A percentile compares a stretch with the other conserved stretches of the same genome.
Evolutionary conservation across 441 rosid species (phyloP).

Genomic region (Eutrema salsugineum): DNA sequence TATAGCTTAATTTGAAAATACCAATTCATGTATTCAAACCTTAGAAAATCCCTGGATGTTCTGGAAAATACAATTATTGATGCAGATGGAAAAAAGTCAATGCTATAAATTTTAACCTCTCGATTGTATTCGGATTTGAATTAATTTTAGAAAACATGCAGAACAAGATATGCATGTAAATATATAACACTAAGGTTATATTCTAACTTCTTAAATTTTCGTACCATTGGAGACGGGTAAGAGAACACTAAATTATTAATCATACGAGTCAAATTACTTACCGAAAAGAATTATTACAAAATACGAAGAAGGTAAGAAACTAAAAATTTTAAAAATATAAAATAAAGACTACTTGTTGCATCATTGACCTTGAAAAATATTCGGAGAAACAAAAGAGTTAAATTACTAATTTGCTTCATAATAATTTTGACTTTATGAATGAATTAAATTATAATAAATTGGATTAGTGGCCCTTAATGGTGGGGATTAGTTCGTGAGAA

Average conservation of each 20-base stretch:
- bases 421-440: constrained; percentile 11
- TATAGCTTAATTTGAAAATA: neutral
- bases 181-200: neutral
- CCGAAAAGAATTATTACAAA: neutral
- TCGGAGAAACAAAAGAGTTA: constrained; percentile 1
- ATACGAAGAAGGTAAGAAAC: neutral
- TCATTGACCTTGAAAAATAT: constrained; percentile 21
- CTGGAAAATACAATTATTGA: constrained; percentile 20
- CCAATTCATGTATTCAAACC: constrained; percentile 11
- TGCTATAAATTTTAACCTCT: neutral
- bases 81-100: constrained; percentile 12
- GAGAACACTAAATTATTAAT: neutral
- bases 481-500: constrained; percentile 31
- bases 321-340: neutral
- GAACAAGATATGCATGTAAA: neutral
- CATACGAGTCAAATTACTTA: constrained; percentile 1
- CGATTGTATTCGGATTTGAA: neutral
- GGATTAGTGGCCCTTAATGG: constrained; percentile 36
- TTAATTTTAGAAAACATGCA: constrained; percentile 3
- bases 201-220: neutral
- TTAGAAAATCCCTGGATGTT: constrained; percentile 11
- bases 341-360: constrained; percentile 18
- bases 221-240: neutral
- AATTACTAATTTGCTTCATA: constrained; percentile 11
- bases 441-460: neutral